Conservation (phyloP, 2,329 filamentous ascomycete genomes). For the Penicillium sp. region DNA sequence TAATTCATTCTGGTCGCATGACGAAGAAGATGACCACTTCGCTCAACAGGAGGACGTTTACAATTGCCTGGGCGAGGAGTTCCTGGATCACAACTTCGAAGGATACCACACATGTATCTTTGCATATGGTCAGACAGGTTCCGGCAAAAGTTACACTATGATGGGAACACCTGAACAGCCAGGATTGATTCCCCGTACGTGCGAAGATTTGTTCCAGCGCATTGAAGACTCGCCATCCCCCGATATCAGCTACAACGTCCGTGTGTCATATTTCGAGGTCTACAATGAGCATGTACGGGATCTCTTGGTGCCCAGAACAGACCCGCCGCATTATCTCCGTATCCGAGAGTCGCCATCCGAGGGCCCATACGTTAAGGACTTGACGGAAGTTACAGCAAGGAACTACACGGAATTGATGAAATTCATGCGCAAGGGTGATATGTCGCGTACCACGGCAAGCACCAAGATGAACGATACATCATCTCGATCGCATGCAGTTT, state of each 20-base stretch:
- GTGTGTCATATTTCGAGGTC: conserved; percentile 98
- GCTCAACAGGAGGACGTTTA: conserved; percentile 92
- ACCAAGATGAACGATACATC: conserved; percentile 99
- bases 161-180: conserved; percentile 87
- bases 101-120: conserved; percentile 99
- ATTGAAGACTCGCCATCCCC: conserved; percentile 83
- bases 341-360: conserved; percentile 94
- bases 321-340: conserved; percentile 88
- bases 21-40: conserved; percentile 77
- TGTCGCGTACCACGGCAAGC: conserved; percentile 82
- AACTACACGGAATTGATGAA: conserved; percentile 84
- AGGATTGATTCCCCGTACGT: conserved; percentile 91
- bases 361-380: conserved; percentile 93
- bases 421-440: conserved; percentile 87
- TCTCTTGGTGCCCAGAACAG: conserved; percentile 76
- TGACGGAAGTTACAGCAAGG: conserved; percentile 90
- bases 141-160: conserved; percentile 97
- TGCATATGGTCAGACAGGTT: conserved; percentile 96
- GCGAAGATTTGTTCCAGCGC: conserved; percentile 91
- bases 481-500: conserved; percentile 93
- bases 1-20: conserved; percentile 97
- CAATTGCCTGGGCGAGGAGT: conserved; percentile 90
- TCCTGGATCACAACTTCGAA: conserved; percentile 98
- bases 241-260: conserved; percentile 94
- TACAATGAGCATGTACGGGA: conserved; percentile 99